Conservation (phyloP, 2,329 filamentous ascomycete genomes). For the Onygenales sp. region DNA sequence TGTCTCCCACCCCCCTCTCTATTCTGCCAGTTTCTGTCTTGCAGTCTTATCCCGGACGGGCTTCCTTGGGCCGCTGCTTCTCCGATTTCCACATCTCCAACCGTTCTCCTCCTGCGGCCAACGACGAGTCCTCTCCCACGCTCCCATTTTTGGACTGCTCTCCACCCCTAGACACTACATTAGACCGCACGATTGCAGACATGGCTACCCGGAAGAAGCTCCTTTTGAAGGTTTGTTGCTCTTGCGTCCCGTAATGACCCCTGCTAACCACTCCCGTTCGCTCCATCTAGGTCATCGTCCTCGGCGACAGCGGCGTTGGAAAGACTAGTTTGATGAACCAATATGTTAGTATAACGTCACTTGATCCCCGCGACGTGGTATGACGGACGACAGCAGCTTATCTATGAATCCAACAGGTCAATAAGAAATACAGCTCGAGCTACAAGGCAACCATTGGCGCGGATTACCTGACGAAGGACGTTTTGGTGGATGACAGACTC, state of each 20-base stretch:
- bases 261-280: constrained; percentile 10
- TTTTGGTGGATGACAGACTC: constrained; percentile 89
- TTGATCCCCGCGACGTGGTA: neutral
- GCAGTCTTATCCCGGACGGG: no score
- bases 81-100: no score
- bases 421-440: constrained; percentile 99
- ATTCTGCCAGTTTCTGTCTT: no score
- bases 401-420: constrained; percentile 57
- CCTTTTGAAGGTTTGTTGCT: constrained; percentile 62
- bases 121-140: no score
- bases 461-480: constrained; percentile 96
- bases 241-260: neutral
- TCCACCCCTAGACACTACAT: neutral
- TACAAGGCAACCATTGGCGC: constrained; percentile 99
- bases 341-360: constrained; percentile 70
- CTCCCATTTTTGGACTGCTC: neutral
- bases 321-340: constrained; percentile 99
- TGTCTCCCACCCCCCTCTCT: no score
- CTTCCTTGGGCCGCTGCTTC: no score
- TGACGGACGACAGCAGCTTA: neutral
- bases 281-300: constrained; percentile 75
- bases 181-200: constrained; percentile 9
- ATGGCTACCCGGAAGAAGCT: constrained; percentile 87
- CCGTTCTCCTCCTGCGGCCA: no score
- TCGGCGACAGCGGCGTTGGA: constrained; percentile 96